Conservation (phyloP, 2,329 filamentous ascomycete species). For the Sphaceloma murrayae region DNA sequence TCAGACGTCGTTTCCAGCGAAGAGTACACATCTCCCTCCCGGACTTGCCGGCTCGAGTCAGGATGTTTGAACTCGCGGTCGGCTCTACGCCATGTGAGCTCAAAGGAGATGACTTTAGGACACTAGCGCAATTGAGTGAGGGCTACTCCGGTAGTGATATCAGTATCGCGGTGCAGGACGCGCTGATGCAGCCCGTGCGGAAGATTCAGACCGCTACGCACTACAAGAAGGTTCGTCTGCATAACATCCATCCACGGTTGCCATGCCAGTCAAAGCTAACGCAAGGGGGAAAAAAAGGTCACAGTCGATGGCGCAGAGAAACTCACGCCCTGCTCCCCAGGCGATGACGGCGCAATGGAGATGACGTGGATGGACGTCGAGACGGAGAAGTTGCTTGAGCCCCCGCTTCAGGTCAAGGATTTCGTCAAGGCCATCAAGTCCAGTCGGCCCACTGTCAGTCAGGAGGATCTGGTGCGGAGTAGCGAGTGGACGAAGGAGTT, state of each 20-base stretch:
- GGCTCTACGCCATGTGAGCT: slow-evolving; percentile 85
- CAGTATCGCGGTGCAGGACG: slow-evolving; percentile 86
- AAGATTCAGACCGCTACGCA: slow-evolving; percentile 97
- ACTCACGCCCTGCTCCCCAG: slow-evolving; percentile 86
- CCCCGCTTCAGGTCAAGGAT: slow-evolving; percentile 77
- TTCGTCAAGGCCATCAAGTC: slow-evolving; percentile 87
- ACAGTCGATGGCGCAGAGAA: slow-evolving; percentile 56
- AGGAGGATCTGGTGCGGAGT: slow-evolving; percentile 73
- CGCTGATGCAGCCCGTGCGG: slow-evolving; percentile 91
- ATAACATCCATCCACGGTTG: neutral
- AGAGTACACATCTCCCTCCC: slow-evolving; percentile 92
- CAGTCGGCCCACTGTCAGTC: slow-evolving; percentile 80
- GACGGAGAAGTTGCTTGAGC: slow-evolving; percentile 75
- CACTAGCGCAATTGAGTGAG: slow-evolving; percentile 71
- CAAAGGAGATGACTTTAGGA: slow-evolving; percentile 64
- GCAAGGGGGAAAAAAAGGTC: no score
- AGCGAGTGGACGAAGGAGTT: slow-evolving; percentile 94
- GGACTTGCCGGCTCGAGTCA: slow-evolving; percentile 75
- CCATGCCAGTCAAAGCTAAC: no score
- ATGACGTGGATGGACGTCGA: slow-evolving; percentile 90
- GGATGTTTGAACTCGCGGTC: slow-evolving; percentile 93
- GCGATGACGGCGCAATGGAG: slow-evolving; percentile 73
- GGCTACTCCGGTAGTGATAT: slow-evolving; percentile 97
- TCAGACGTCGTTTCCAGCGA: slow-evolving; percentile 89
- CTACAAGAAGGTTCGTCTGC: slow-evolving; percentile 68